A percentile compares a stretch with the other conserved stretches of the same genome.
Evolutionary conservation across 1,284 basidiomycete species (phyloP).

Genomic region (Mycosarcoma maydis): DNA sequence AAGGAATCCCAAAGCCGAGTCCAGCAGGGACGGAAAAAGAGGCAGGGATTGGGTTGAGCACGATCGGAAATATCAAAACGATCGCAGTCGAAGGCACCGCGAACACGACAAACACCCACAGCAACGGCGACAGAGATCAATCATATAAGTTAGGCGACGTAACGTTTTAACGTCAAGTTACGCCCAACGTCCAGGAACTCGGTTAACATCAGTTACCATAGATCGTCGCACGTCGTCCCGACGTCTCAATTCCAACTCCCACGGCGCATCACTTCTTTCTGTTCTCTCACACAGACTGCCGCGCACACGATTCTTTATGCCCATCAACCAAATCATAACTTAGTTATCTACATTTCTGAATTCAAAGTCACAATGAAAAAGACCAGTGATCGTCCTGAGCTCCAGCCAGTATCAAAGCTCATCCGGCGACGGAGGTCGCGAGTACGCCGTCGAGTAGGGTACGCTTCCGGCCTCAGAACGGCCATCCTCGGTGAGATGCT

Average conservation of each 20-base stretch:
- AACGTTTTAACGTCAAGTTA: no score
- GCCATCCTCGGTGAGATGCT: slow-evolving; percentile 60
- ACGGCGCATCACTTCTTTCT: no score
- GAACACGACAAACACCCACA: no score
- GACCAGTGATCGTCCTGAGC: neutral
- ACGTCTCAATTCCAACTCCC: no score
- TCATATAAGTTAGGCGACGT: neutral
- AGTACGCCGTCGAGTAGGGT: slow-evolving; percentile 48
- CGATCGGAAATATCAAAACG: slow-evolving; percentile 1
- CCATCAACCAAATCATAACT: no score
- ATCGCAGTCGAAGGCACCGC: neutral
- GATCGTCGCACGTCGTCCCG: no score
- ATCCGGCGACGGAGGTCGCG: slow-evolving; percentile 59
- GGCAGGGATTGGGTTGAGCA: slow-evolving; percentile 52
- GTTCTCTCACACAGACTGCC: no score
- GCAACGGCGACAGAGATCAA: neutral
- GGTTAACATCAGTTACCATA: no score
- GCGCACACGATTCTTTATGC: no score
- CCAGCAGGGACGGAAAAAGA: slow-evolving; percentile 17
- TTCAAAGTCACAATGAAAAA: neutral
- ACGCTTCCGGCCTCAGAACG: slow-evolving; percentile 52
- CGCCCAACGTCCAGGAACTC: no score
- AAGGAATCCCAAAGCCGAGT: neutral
- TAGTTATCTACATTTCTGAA: no score
- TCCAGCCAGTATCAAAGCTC: slow-evolving; percentile 43